phyloP scores from a whole-genome alignment of 495 filamentous ascomycete genomes.

The Hyaloscypha finlandica region DNA sequence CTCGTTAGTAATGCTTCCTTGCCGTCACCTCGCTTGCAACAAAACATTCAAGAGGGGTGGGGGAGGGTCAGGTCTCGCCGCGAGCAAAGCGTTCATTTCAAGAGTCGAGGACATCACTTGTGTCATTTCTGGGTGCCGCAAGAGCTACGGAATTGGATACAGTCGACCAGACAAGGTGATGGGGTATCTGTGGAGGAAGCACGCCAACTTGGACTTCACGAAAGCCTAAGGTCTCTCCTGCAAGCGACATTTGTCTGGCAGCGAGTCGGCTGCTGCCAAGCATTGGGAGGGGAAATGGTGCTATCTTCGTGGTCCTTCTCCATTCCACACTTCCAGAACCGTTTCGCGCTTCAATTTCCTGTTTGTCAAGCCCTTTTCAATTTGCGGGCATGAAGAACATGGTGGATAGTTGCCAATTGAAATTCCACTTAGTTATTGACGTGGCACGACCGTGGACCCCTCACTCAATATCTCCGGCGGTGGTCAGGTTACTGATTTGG shows the following conservation, averaged over 20 bases:
- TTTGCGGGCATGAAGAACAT: neutral
- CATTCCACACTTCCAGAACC: neutral
- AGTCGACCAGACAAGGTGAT: constrained; percentile 14
- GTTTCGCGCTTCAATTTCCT: neutral
- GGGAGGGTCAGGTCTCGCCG: constrained; percentile 12
- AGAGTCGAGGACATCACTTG: neutral
- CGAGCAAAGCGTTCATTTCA: neutral
- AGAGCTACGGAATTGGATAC: constrained; percentile 9
- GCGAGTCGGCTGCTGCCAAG: neutral
- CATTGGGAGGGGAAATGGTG: neutral
- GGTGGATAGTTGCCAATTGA: neutral
- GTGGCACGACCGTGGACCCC: neutral
- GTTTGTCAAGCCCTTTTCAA: neutral
- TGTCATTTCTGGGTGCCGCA: constrained; percentile 9
- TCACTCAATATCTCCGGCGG: neutral
- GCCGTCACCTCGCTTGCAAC: neutral
- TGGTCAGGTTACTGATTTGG: neutral
- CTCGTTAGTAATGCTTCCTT: neutral
- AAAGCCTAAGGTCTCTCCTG: neutral
- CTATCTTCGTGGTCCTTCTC: neutral
- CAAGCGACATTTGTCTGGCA: neutral
- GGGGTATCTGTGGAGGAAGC: constrained; percentile 15
- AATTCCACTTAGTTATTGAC: neutral
- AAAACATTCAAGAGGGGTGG: constrained; percentile 8
- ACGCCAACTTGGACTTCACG: constrained; percentile 1